These are phyloP conservation scores for Plantago ovata DNA, from an alignment of 257 asterid species.

Conservation along the genomic window DNA sequence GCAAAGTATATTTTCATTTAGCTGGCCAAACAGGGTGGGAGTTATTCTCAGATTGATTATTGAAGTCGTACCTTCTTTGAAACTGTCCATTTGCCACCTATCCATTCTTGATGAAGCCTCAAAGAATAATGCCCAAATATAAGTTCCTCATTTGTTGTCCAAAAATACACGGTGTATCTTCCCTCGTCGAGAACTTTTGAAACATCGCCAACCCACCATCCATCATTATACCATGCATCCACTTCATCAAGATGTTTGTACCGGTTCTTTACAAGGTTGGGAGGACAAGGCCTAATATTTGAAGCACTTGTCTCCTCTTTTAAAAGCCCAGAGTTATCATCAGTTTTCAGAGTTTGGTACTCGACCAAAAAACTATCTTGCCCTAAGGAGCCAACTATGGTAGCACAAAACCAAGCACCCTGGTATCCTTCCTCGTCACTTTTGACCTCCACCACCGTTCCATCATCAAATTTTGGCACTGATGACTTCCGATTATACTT, in stretches of 20 bases:
- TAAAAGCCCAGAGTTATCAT: conserved; percentile 40
- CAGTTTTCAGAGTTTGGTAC: conserved; percentile 51
- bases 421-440: conserved; percentile 63
- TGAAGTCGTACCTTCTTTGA: conserved; percentile 35
- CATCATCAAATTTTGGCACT: conserved; percentile 32
- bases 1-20: not conserved
- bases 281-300: conserved; percentile 57
- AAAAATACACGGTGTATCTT: conserved; percentile 48
- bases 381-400: conserved; percentile 27
- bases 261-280: conserved; percentile 29
- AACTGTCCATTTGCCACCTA: conserved; percentile 52
- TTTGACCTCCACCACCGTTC: conserved; percentile 61
- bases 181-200: conserved; percentile 40
- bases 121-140: conserved; percentile 33
- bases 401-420: conserved; percentile 64
- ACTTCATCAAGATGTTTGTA: conserved; percentile 53
- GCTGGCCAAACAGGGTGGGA: not conserved
- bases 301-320: conserved; percentile 35
- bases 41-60: no score
- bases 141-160: conserved; percentile 49
- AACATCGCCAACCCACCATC: conserved; percentile 77
- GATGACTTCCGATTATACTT: conserved; percentile 24
- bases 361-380: conserved; percentile 40
- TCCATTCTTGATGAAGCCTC: conserved; percentile 73
- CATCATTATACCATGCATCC: conserved; percentile 69